Evolutionary conservation across 345 rosid genomes (phyloP), one percentile per base, ranked within the genome.

Genomic region (Arabidopsis suecica): DNA sequence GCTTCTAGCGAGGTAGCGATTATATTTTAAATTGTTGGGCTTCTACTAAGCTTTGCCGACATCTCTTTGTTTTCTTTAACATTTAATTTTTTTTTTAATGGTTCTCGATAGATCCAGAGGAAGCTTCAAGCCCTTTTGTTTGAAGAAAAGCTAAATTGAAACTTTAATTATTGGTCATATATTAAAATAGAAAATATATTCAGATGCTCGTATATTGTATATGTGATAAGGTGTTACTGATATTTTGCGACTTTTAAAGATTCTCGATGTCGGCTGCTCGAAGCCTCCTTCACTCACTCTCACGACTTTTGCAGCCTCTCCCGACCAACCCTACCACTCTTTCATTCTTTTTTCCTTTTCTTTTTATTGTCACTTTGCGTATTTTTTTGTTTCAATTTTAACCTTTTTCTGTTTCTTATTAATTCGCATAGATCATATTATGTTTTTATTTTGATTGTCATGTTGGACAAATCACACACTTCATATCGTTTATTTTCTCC

Each of bases 211-310:
- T 76, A 76, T 76, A 76, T 16, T 57, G 0, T 48, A 3, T 25
- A 6, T 25, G 58, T 76, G 80, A 70, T 62, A 69, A 69, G 80
- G 71, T 63, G 32, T 33, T 74, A 54, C n/a, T 48, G 53, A 55
- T 44, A 41, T 62, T 42, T 53, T 25, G 14, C 44, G 22, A 55
- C 65, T 63, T 74, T 76, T 4, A 71, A 57, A 71, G 72, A 71
- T 78, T 78, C 73, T 78, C 73, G 68, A 65, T 78, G 81, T 78
- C 81, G 77, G 81, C 76, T 77, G 38, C 57, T 68, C 61, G 6
- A 49, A 65, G 61, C 62, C 73, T 68, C 59, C 36, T 41, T 51
- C 74, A n/a, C 54, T 34, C 33, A 45, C 74, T 69, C 64, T 61
- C 66, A 34, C 47, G 3, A 54, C 60, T 55, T 70, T 56, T 18